Evolutionary conservation across 306 rosid species (phyloP).

Genomic region (Dalbergia cultrata): DNA sequence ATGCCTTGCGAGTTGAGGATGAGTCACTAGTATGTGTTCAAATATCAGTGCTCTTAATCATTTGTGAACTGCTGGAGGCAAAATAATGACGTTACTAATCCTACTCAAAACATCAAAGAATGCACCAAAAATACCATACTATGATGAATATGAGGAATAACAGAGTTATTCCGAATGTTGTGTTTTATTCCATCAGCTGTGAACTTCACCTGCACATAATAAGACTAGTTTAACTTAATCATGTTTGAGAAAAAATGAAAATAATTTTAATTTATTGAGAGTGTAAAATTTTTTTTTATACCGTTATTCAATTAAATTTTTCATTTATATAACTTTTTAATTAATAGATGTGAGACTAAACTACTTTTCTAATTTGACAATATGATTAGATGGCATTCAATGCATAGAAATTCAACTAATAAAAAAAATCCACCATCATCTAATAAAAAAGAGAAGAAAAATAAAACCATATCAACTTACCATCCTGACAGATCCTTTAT

Average conservation of each 20-base stretch:
- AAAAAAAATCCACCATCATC: not conserved
- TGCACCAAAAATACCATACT: conserved; percentile 45
- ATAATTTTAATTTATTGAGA: not conserved
- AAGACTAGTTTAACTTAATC: not conserved
- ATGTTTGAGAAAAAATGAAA: not conserved
- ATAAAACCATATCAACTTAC: conserved; percentile 22
- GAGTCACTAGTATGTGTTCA: no score
- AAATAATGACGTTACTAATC: not conserved
- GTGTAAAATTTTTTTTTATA: no score
- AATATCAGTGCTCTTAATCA: no score
- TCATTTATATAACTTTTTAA: no score
- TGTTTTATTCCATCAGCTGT: conserved; percentile 69
- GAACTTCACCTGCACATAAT: conserved; percentile 71
- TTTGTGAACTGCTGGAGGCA: not conserved
- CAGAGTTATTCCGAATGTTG: conserved; percentile 79
- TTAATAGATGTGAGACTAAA: no score
- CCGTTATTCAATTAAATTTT: no score
- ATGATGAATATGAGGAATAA: conserved; percentile 76
- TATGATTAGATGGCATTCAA: no score
- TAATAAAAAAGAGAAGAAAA: not conserved
- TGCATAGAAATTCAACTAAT: no score
- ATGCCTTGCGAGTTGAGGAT: no score
- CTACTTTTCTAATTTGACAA: no score
- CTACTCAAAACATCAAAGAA: not conserved
- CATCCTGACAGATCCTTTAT: conserved; percentile 50